Evolutionary conservation across 1,284 basidiomycete species (phyloP), one percentile per base, ranked within the genome.

Genomic region (Pseudozyma sp.): DNA sequence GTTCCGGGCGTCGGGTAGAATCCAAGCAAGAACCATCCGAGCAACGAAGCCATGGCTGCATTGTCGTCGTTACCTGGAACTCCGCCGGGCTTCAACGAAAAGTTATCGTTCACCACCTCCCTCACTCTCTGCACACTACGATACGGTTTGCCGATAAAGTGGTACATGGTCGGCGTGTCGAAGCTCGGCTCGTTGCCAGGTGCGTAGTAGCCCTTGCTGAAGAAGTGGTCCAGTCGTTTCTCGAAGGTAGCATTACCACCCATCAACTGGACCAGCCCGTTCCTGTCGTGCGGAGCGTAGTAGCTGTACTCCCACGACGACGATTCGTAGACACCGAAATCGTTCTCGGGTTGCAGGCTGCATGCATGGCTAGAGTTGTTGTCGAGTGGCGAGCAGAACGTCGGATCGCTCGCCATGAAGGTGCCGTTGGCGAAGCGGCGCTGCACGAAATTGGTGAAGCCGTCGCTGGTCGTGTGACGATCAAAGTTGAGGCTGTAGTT

Each of bases 41-140:
- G 89, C 67, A 89, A 90, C 70, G 89, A 90, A 3, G 87, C 90
- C 90, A 91, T 91, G 0, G 90, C 90, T 47, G 89, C 90, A 84
- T 72, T 84, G 74, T 89, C 88, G 66, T 89, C 88, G 72, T 89
- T 89, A 14, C 88, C 79, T 6, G 79, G 79, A 8, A 80, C 48
- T 1, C 70, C 69, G 10, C 49, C 63, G 4, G 53, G 54, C 49
- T 53, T 49, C 5, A 78, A 67, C 51, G 73, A 72, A 45, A 81
- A 81, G 70, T 80, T 72, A 9, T 45, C 54, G 37, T 48, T 34
- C 16, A 81, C 76, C 14, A 76, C 67, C 33, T 75, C 49, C 10
- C 79, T 34, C 14, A 80, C 68, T 19, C 74, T 29, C 42, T 58
- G 48, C 8, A 73, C 54, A 52, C 71, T 78, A 48, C 54, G 56